These are phyloP conservation scores for Phlyctochytrium arcticum DNA, from an alignment of 192 early-diverging fungal genomes.

Conservation along the genomic window DNA sequence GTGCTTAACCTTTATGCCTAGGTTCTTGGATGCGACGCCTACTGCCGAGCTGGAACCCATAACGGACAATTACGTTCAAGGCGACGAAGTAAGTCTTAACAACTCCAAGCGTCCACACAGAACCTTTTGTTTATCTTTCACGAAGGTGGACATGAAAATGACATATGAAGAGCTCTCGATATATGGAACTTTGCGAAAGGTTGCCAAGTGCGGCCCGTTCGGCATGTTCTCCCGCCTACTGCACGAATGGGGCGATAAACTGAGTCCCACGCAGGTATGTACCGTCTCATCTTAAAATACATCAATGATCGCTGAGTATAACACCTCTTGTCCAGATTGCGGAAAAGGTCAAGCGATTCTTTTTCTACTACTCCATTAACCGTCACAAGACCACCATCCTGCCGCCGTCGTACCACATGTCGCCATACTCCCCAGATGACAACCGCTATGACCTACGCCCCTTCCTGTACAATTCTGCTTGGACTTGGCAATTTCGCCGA, in stretches of 20 bases:
- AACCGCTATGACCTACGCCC: conserved; percentile 96
- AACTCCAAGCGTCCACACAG: not conserved
- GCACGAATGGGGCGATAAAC: conserved; percentile 65
- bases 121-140: not conserved
- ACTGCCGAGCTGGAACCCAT: conserved; percentile 96
- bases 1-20: too few relatives aligned
- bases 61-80: conserved; percentile 75
- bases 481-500: conserved; percentile 88
- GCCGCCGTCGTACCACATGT: conserved; percentile 93
- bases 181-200: conserved; percentile 88
- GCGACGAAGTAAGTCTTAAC: conserved; percentile 65
- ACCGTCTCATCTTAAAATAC: too few relatives aligned
- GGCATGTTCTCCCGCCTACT: conserved; percentile 91
- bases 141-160: conserved; percentile 94
- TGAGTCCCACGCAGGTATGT: conserved; percentile 61
- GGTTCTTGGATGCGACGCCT: conserved; percentile 77
- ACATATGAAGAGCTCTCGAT: conserved; percentile 87
- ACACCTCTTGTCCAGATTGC: conserved; percentile 61
- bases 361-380: conserved; percentile 96
- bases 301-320: not conserved
- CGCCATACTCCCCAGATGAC: conserved; percentile 93
- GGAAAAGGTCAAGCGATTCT: conserved; percentile 91
- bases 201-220: conserved; percentile 83
- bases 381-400: conserved; percentile 98
- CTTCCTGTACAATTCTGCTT: conserved; percentile 89